Base-by-base conservation (phyloP, 495 filamentous ascomycete species). In the Penicillium verhagenii region DNA sequence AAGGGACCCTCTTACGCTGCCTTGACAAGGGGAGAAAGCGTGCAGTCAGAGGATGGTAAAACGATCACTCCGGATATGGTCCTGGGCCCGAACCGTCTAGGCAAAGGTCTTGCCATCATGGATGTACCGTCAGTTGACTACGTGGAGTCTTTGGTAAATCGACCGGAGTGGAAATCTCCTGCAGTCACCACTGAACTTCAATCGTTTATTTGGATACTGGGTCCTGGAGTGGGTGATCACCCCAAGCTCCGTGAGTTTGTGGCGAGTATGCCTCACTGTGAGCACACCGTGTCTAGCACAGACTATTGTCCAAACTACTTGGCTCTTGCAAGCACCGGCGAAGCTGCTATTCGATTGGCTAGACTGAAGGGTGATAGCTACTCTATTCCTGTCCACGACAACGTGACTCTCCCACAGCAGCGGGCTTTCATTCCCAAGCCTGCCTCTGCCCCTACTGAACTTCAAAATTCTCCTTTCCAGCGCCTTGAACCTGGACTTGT, bases 121-220 rank as follows among this genome's bases (percentile, higher is more conserved):
- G 93, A 97, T 54, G 44, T 99, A 5, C 90, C 90, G 0, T 75
- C 83, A 13, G 25, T 58, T 13, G 78, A 83, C 2, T 91, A 95
- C 54, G 70, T 97, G 29, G 80, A 83, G 3, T 62, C 74, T 25
- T 67, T 97, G 39, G 59, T 97, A 18, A 65, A 70, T 16, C 83
- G 90, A 16, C 68, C 81, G 11, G 94, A 98, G 65, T 96, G 90
- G 88, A 74, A 76, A 18, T 80, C 83, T 18, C 63, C 77, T 23
- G 69, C 79, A 13, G 75, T 96, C 14, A 89, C 88, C 69, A 67
- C 72, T 14, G 84, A 84, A 43, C 61, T 98, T 40, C 72, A 78
- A 23, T 83, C 77, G 24, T 83, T 95, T 24, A 78, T 92, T 51
- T 98, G 92, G 92, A 88, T 90, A 47, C 76, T 96, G 6, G 88